A percentile compares a stretch with the other conserved stretches of the same genome.
These are phyloP conservation scores for Lipomyces sp. DNA, from an alignment of 805 yeast genomes.

Conservation along the genomic window DNA sequence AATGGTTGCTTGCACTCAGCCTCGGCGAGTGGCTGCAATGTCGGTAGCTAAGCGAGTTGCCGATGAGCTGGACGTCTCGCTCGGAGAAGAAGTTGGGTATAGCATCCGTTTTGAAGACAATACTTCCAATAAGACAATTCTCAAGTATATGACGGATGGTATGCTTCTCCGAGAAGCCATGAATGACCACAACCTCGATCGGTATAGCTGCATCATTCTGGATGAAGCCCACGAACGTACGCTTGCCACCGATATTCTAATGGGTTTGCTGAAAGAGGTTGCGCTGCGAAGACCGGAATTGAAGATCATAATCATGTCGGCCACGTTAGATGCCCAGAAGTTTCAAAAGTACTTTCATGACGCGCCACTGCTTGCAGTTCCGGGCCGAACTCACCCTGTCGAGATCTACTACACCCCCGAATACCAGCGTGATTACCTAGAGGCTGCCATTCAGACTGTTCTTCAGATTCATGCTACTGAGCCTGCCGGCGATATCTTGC, in stretches of 20 bases:
- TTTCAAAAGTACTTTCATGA: conserved; percentile 86
- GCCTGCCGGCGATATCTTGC: conserved; percentile 84
- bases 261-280: conserved; percentile 91
- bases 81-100: conserved; percentile 96
- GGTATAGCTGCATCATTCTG: conserved; percentile 86
- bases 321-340: conserved; percentile 95
- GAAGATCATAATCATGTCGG: conserved; percentile 94
- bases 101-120: conserved; percentile 91
- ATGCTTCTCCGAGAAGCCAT: conserved; percentile 96
- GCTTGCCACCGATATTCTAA: conserved; percentile 90
- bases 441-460: conserved; percentile 93
- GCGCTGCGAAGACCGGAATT: conserved; percentile 80
- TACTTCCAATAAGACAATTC: conserved; percentile 75
- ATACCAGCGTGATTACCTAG: conserved; percentile 91
- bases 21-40: conserved; percentile 99
- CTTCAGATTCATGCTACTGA: conserved; percentile 97
- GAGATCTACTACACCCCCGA: conserved; percentile 97
- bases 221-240: conserved; percentile 99
- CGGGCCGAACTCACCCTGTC: conserved; percentile 97
- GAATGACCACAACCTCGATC: conserved; percentile 83
- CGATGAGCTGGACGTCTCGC: conserved; percentile 90
- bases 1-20: conserved; percentile 93
- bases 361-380: conserved; percentile 94
- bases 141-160: conserved; percentile 99
- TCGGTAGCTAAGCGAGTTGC: conserved; percentile 97